phyloP scores from a whole-genome alignment of 257 asterid species.

The Solanum chiquidenum region DNA sequence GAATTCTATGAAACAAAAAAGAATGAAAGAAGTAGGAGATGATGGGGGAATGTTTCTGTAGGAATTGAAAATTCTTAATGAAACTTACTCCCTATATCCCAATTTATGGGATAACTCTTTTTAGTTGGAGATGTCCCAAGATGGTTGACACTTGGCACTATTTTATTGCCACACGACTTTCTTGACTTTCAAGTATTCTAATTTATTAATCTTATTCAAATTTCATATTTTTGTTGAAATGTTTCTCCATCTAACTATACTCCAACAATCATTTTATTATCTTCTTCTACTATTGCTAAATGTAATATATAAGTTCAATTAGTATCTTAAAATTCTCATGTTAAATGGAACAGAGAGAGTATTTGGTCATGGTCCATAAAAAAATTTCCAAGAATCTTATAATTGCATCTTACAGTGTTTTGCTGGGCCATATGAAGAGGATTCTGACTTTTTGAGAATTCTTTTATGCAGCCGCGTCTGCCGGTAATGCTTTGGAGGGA shows the following conservation, averaged over 20 bases:
- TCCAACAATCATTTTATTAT: not conserved
- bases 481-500: conserved; percentile 59
- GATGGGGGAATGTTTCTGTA: not conserved
- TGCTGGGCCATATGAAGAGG: not conserved
- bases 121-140: not conserved
- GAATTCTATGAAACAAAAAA: not conserved
- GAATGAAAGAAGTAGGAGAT: not conserved
- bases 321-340: not conserved
- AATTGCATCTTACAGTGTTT: not conserved
- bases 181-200: not conserved
- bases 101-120: not conserved
- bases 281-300: not conserved
- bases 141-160: not conserved
- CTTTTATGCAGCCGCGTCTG: conserved; percentile 31
- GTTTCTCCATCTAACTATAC: not conserved
- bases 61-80: not conserved
- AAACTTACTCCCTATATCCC: not conserved
- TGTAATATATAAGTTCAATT: not conserved
- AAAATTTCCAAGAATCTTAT: not conserved
- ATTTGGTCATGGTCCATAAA: not conserved
- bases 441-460: not conserved
- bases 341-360: not conserved
- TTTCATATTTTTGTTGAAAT: not conserved
- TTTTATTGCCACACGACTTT: not conserved
- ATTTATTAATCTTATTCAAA: not conserved